These are phyloP conservation scores for Kwoniella mangroviensis DNA, from an alignment of 768 basidiomycete species.

Conservation along the genomic window DNA sequence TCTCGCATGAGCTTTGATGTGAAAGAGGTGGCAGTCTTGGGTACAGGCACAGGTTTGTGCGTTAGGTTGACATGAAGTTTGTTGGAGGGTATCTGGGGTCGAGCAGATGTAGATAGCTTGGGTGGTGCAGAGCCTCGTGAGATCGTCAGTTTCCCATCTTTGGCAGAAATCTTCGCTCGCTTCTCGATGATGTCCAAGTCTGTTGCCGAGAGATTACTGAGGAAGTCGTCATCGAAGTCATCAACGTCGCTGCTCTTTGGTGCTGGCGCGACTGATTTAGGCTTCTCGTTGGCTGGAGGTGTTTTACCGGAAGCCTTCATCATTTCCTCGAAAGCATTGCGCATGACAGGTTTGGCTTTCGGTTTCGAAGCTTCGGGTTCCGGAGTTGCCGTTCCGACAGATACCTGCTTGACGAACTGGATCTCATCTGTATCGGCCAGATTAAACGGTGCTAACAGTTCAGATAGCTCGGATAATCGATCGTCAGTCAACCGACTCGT, in stretches of 20 bases:
- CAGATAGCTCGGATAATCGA: constrained; percentile 70
- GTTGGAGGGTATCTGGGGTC: constrained; percentile 24
- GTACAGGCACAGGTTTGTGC: constrained; percentile 28
- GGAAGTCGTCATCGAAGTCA: constrained; percentile 49
- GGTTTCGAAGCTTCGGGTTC: background rate
- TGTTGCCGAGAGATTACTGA: constrained; percentile 34
- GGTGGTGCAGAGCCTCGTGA: background rate
- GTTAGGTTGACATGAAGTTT: constrained; percentile 46
- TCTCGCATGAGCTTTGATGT: constrained; percentile 47
- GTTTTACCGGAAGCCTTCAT: constrained; percentile 43
- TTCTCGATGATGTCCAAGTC: constrained; percentile 51
- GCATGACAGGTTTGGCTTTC: constrained; percentile 23
- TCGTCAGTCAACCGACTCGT: constrained; percentile 52
- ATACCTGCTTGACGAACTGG: constrained; percentile 60
- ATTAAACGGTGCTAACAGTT: constrained; percentile 67
- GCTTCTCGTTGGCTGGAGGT: constrained; percentile 20
- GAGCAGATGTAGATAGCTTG: constrained; percentile 23
- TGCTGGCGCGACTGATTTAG: constrained; percentile 5
- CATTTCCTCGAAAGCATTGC: constrained; percentile 54
- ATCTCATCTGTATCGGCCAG: constrained; percentile 64
- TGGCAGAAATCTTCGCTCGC: constrained; percentile 32
- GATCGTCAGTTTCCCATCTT: constrained; percentile 7
- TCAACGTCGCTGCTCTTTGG: constrained; percentile 26
- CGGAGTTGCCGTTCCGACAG: background rate
- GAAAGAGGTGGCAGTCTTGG: constrained; percentile 25